Evolutionary conservation across 257 asterid genomes (phyloP), one percentile per base, ranked within the genome.

Genomic region (Jacaranda copaia): DNA sequence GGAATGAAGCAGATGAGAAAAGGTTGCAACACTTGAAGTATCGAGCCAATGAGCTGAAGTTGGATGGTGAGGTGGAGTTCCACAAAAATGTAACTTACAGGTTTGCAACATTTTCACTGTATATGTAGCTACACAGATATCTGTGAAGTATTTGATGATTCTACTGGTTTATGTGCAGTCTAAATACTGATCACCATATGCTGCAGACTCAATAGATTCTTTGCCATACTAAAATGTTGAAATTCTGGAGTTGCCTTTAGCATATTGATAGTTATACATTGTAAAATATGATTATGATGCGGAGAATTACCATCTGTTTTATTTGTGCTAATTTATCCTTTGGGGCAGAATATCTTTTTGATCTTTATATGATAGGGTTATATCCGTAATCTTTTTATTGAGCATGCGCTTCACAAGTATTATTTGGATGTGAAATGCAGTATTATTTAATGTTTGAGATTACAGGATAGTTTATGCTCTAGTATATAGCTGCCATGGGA

Each of bases 1-100:
- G 99, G 83, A 96, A 96, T 82, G 97, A 88, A 85, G 96, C 97
- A 35, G 99, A 96, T 73, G 97, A 91, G 76, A 88, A 86, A 80
- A 90, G 98, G 85, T 83, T 93, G 89, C 97, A 92, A 81, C 78
- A 83, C 84, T 82, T 96, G 82, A 88, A 84, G 85, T 93, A 91
- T 76, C 94, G 76, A 77, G 84, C 98, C 70, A 85, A 74, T 40
- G 87, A 88, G 85, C 86, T 96, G 83, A 81, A 88, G 68, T 81
- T 96, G 91, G 92, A 89, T 32, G 65, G 62, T 82, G 83, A 90
- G 81, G 98, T 93, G 72, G 98, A 96, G 93, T 93, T 93, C 87
- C 94, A 96, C 83, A 87, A 83, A 87, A 91, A 90, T 52, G 95
- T 96, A 68, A 70, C 86, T 77, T 93, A 96, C 88, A 93, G 98